Percentiles rank a stretch among this genome's conserved stretches.
These are phyloP conservation scores for Solanum gracilifrons DNA, from an alignment of 257 asterid genomes.

Conservation along the genomic window DNA sequence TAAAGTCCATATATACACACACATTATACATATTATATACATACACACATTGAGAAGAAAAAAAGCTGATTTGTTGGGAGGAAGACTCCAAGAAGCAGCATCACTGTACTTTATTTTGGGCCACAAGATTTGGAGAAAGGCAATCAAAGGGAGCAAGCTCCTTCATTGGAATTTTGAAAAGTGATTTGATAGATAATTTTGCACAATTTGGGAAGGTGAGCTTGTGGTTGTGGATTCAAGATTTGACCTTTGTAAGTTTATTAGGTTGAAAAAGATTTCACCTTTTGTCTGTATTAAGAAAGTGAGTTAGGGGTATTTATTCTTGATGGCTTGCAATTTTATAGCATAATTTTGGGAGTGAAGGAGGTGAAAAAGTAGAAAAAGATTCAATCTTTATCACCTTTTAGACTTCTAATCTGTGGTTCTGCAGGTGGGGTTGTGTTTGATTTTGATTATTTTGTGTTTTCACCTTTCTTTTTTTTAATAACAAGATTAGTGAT, in stretches of 20 bases:
- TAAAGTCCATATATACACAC: background rate
- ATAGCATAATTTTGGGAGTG: background rate
- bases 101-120: slow-evolving; percentile 21
- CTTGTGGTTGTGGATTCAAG: background rate
- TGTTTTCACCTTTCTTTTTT: background rate
- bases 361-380: background rate
- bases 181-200: slow-evolving; percentile 20
- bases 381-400: background rate
- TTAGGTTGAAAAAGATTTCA: background rate
- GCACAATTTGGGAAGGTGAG: background rate
- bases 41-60: background rate
- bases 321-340: background rate
- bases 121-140: slow-evolving; percentile 28
- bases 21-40: background rate
- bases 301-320: background rate
- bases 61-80: background rate
- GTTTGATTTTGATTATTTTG: background rate
- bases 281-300: background rate
- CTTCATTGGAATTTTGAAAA: slow-evolving; percentile 18
- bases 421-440: background rate
- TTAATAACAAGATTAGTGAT: background rate
- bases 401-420: background rate
- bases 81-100: slow-evolving; percentile 9
- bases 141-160: slow-evolving; percentile 13
- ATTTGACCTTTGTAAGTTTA: slow-evolving; percentile 17